Evolutionary conservation across 2,329 filamentous ascomycete species (phyloP), one percentile per base, ranked within the genome.

Genomic region (Beauveria pseudobassiana): DNA sequence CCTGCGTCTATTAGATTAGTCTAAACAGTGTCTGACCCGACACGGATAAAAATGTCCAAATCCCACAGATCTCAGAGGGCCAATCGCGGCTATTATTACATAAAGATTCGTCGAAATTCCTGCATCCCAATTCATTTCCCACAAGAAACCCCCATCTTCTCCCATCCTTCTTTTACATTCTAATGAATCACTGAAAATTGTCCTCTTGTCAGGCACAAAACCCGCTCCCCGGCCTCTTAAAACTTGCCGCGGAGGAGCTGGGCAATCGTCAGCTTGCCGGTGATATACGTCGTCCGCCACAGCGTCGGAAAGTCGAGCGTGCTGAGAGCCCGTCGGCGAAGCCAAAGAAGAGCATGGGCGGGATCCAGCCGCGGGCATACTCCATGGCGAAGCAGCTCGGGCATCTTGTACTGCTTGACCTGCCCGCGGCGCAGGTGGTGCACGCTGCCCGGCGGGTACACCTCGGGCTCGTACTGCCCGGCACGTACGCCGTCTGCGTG

Each of bases 261-360:
- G 40, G 74, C 73, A 63, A 91, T 77, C 86, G 95, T 96, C 80
- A 92, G 84, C 62, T 85, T 78, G 2, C 79, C 91, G 1, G 91
- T 96, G 63, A 93, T 81, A 65, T 77, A 80, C 40, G 84, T 84
- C n/a, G 89, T 96, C 69, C 83, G 82, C 88, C 89, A 95, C 69
- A 96, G 75, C 1, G 91, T 96, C n/a, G 84, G 85, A 72, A 96
- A 83, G 75, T 96, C 92, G 66, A 96, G 79, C 5, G 91, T 96
- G 75, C 87, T 92, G 60, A 85, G 63, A 96, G 81, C 52, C 84
- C 86, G 75, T 96, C 92, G 65, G 91, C 89, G 73, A 88, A 93
- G 63, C 92, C 92, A 74, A 96, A 96, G 74, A 89, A 89, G 57
- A 96, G 79, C 92, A 96, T 96, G 62, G 89, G 89, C 52, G 92